Conservation (phyloP, 352 stramenopile genomes). For the Pythium insidiosum region DNA sequence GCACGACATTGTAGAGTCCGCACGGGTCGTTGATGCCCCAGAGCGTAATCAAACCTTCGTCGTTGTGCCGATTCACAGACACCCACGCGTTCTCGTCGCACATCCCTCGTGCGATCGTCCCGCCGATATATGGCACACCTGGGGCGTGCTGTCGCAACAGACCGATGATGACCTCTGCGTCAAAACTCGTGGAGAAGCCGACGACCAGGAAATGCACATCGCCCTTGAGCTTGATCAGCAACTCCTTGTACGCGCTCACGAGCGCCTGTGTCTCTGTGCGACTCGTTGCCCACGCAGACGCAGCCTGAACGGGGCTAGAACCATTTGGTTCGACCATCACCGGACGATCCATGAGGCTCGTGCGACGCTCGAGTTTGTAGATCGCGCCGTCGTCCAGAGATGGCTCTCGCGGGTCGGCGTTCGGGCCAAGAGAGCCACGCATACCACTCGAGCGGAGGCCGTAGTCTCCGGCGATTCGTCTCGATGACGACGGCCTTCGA, state of each 20-base stretch:
- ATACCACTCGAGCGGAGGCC: conserved; percentile 1
- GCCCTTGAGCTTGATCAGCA: conserved; percentile 68
- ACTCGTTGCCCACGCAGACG: conserved; percentile 68
- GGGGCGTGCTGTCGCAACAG: conserved; percentile 66
- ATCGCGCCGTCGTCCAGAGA: conserved; percentile 20
- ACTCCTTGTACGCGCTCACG: conserved; percentile 68
- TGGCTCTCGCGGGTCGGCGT: not conserved
- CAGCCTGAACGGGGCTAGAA: conserved; percentile 54
- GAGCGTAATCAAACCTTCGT: conserved; percentile 73
- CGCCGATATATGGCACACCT: conserved; percentile 77
- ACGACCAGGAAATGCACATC: conserved; percentile 83
- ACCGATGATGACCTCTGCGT: conserved; percentile 62
- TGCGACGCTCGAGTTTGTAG: conserved; percentile 35
- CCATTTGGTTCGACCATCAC: conserved; percentile 27
- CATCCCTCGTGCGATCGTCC: conserved; percentile 76
- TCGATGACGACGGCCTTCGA: too few relatives aligned
- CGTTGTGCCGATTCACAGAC: conserved; percentile 79
- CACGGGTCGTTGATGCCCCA: conserved; percentile 83
- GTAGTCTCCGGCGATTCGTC: too few relatives aligned
- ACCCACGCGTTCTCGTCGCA: conserved; percentile 86
- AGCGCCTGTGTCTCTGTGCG: conserved; percentile 65
- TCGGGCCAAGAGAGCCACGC: too few relatives aligned
- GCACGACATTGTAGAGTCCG: conserved; percentile 75
- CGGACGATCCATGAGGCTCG: conserved; percentile 39
- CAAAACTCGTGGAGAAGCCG: conserved; percentile 78